Evolutionary conservation across 768 basidiomycete species (phyloP).

Genomic region (Aureoboletus auriporus): DNA sequence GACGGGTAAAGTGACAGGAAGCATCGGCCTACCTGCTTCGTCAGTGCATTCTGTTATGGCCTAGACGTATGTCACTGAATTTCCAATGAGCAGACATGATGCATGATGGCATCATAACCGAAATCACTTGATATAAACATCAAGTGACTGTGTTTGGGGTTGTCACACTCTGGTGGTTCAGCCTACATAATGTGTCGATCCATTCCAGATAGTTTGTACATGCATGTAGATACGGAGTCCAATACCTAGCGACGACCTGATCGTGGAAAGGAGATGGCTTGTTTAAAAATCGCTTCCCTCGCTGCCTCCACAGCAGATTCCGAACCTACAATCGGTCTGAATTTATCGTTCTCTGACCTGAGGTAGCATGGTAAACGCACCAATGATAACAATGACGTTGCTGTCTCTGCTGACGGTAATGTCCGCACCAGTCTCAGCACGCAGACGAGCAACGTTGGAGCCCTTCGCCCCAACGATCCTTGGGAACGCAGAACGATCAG

Average conservation of each 20-base stretch:
- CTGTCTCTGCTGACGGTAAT: constrained; percentile 89
- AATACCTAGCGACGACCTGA: constrained; percentile 18
- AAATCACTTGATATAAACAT: no score
- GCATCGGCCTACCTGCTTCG: no score
- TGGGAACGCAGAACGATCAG: constrained; percentile 83
- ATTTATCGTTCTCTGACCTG: not conserved
- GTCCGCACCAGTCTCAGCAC: constrained; percentile 87
- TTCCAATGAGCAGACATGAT: no score
- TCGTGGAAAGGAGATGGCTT: constrained; percentile 35
- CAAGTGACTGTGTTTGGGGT: no score
- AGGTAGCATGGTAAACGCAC: constrained; percentile 35
- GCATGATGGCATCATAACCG: no score
- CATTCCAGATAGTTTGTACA: constrained; percentile 28
- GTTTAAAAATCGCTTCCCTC: constrained; percentile 70
- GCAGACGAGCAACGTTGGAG: constrained; percentile 81
- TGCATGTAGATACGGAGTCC: constrained; percentile 22
- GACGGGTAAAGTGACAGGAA: no score
- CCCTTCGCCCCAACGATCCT: constrained; percentile 92
- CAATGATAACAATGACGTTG: constrained; percentile 81
- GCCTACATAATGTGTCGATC: not conserved
- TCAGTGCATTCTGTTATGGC: no score
- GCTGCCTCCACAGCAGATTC: constrained; percentile 66
- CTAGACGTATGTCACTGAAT: no score
- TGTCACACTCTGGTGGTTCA: no score
- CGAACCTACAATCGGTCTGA: constrained; percentile 45